These are phyloP conservation scores for Penicillium hesseltinei DNA, from an alignment of 2,329 filamentous ascomycete genomes.

Conservation along the genomic window DNA sequence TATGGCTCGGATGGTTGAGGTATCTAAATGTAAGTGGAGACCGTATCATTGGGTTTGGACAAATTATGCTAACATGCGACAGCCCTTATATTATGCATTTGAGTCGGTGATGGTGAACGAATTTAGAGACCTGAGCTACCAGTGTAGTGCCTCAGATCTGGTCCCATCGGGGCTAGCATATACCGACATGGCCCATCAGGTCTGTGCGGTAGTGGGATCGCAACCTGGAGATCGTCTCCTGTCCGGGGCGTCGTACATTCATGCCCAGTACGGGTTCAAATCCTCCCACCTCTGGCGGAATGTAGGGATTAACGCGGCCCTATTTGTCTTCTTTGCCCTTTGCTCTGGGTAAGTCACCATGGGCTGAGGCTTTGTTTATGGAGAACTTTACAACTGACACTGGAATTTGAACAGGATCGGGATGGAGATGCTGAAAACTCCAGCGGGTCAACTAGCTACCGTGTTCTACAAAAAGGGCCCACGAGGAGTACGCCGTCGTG, in stretches of 20 bases:
- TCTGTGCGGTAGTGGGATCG: constrained; percentile 31
- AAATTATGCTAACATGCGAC: neutral
- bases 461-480: neutral
- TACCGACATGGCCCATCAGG: constrained; percentile 66
- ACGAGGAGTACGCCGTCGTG: neutral
- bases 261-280: neutral
- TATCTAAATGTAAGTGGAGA: neutral
- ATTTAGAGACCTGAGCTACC: constrained; percentile 65
- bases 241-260: neutral
- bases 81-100: constrained; percentile 54
- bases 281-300: neutral
- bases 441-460: neutral
- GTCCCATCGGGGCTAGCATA: constrained; percentile 69
- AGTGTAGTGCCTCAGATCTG: constrained; percentile 63
- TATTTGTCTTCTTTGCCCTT: constrained; percentile 1
- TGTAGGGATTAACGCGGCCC: neutral
- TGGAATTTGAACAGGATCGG: neutral
- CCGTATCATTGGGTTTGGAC: neutral
- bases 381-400: neutral
- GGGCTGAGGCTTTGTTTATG: neutral
- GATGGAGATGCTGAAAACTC: neutral
- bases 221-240: neutral
- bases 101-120: constrained; percentile 83
- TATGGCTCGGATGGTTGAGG: neutral
- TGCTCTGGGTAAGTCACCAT: neutral